phyloP scores from a whole-genome alignment of 257 asterid genomes.

The Solanum commersonii region DNA sequence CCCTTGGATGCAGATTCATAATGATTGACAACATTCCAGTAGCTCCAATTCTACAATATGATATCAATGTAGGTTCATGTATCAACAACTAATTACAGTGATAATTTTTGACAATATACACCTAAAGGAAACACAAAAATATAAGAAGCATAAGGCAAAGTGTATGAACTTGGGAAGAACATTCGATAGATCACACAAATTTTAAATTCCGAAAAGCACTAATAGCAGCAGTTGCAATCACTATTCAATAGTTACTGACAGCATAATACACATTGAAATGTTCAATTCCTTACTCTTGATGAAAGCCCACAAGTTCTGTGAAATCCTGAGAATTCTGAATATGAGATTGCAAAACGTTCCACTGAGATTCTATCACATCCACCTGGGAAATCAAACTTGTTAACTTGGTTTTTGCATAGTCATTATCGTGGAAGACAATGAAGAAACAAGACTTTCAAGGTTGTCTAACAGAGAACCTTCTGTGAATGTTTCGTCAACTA shows the following conservation, averaged over 20 bases:
- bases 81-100: background rate
- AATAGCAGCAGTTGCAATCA: background rate
- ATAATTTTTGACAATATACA: background rate
- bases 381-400: slow-evolving; percentile 44
- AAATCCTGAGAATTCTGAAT: slow-evolving; percentile 88
- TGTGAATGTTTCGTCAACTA: background rate
- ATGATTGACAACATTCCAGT: background rate
- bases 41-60: background rate
- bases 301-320: slow-evolving; percentile 86
- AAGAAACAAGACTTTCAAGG: background rate
- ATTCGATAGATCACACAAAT: background rate
- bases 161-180: background rate
- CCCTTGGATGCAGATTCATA: background rate
- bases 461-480: background rate
- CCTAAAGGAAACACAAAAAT: background rate
- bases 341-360: slow-evolving; percentile 91
- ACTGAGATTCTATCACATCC: slow-evolving; percentile 98
- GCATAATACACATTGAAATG: background rate
- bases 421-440: slow-evolving; percentile 1
- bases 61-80: background rate
- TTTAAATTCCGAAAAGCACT: background rate
- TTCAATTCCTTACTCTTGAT: slow-evolving; percentile 74
- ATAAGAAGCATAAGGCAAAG: background rate
- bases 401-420: background rate
- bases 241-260: background rate